Evolutionary conservation across 495 filamentous ascomycete species (phyloP), one percentile per base, ranked within the genome.

Genomic region (Podospora bellae-mahoneyi): DNA sequence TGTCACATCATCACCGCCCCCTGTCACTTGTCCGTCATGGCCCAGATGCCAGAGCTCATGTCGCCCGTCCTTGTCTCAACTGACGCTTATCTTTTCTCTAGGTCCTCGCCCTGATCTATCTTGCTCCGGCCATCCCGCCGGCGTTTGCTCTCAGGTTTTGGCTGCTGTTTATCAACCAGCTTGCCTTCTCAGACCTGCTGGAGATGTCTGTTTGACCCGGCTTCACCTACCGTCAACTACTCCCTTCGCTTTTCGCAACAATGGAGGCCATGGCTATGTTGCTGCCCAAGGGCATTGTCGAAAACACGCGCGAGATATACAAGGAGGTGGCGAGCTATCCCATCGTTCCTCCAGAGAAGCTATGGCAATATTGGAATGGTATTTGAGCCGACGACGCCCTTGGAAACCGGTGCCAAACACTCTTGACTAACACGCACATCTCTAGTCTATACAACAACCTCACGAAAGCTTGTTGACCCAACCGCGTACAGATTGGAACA

Each of bases 401-500:
- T 57, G 23, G 4, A 10, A 39, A 28, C 23, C 23, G 27, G 23
- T 26, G 16, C 59, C 30, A n/a, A 34, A 62, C n/a, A 27, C 26
- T 10, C 39, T 56, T 2, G 60, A 34, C 71, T 77, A 61, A 73
- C 65, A 30, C 20, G 5, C n/a, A 10, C 64, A 44, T 34, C 6
- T 19, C 23, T 70, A 86, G 84, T 82, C 26, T 86, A 85, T 65
- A 82, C 83, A 3, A 85, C 83, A 10, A 85, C 82, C 1, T 82
- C 80, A 20, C 78, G 82, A 63, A 76, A 78, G 65, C 76, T 85
- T 48, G 72, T 79, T 62, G 84, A 86, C 72, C 84, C 84, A 44
- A 85, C 80, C 16, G 83, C 84, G 1, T 78, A 79, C 54, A 83
- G 84, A 27, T 73, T 85, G 54, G 83, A 86, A 72, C 83, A 85